Evolutionary conservation across 495 filamentous ascomycete species (phyloP).

Genomic region (Tetracladium setigerum): DNA sequence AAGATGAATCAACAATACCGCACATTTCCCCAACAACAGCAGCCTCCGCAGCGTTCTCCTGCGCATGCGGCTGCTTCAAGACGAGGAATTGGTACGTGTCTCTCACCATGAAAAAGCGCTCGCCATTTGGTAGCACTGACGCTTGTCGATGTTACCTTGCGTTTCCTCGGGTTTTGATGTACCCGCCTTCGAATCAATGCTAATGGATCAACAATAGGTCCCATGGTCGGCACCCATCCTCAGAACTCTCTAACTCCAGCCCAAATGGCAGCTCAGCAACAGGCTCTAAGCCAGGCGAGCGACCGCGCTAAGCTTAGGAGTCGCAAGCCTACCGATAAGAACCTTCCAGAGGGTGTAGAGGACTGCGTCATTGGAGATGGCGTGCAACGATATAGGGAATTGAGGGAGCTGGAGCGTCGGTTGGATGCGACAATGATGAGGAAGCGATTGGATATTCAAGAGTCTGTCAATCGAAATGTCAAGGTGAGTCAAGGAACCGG

Average conservation of each 20-base stretch:
- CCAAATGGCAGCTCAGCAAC: constrained; percentile 49
- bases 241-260: constrained; percentile 39
- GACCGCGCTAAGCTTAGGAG: constrained; percentile 69
- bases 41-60: constrained; percentile 7
- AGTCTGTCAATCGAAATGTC: constrained; percentile 68
- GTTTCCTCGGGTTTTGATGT: too few species aligned
- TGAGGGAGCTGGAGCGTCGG: constrained; percentile 81
- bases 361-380: constrained; percentile 72
- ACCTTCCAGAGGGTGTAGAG: constrained; percentile 83
- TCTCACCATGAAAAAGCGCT: background rate
- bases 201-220: constrained; percentile 27
- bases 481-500: constrained; percentile 41
- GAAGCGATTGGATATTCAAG: constrained; percentile 85
- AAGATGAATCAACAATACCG: constrained; percentile 22
- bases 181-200: too few species aligned
- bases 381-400: constrained; percentile 69
- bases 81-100: constrained; percentile 24
- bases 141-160: too few species aligned
- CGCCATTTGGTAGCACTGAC: too few species aligned
- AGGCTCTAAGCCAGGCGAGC: constrained; percentile 42
- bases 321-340: constrained; percentile 88
- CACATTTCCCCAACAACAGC: constrained; percentile 14
- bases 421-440: constrained; percentile 92
- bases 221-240: constrained; percentile 49
- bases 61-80: constrained; percentile 14